Base-by-base conservation (phyloP, 164 flowering plant genomes). In the Liriodendron chinense region DNA sequence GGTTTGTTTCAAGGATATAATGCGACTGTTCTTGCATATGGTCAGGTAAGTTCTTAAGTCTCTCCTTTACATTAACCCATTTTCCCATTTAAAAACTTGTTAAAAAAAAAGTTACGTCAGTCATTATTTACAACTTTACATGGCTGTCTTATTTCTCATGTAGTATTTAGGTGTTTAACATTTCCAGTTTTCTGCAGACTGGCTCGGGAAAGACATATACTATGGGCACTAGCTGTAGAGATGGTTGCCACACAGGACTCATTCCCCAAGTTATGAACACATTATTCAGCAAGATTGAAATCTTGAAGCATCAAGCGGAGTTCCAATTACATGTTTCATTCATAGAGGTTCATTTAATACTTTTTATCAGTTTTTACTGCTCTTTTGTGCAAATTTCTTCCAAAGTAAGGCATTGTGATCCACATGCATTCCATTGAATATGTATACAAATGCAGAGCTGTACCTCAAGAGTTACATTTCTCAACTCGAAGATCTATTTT, bases 1-100 rank as follows among this genome's bases (percentile, higher is more conserved):
- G 98, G 98, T 49, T 81, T 96, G 72, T 96, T 96, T 75, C 99
- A 96, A 85, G 99, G 99, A 80, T 96, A 94, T 81, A 96, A 94
- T 86, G 99, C 98, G n/a, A 96, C 99, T 34, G 98, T 96, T 80
- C 98, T 94, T 70, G 98, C 99, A 56, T 96, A 94, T 83, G 99
- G 98, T 68, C 99, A 96, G 96, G 99, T 96, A 70, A 53, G 61
- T 24, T 49, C 22, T 69, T 47, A 9, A 3, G 13, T 69, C 62
- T 23, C 43, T 53, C 47, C 9, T 24, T n/a, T 9, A 48, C 9
- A 74, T 1, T 69, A 61, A 34, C 43, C 43, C 43, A 34, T 34
- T 34, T 34, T 49, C 67, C 63, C 16, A 20, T 23, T 10, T 26
- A 25, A 47, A 61, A 65, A 43, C 57, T 12, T 1, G 3, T 67